Base-by-base conservation (phyloP, 2,329 filamentous ascomycete genomes). In the Monilinia vaccinii-corymbosi region DNA sequence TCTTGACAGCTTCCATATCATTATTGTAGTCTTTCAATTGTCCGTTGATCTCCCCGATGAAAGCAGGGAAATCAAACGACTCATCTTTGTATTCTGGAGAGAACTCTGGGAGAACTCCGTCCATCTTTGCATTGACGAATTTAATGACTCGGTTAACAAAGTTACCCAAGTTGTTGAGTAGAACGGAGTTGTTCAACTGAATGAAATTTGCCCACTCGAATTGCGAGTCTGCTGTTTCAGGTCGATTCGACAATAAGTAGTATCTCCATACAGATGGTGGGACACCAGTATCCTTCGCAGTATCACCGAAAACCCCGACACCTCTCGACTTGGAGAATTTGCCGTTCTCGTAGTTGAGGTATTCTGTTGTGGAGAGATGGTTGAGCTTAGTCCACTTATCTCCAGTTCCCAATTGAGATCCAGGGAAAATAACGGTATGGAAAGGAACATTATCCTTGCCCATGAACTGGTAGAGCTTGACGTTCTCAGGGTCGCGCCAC, bases 291-390 rank as follows among this genome's bases (percentile, higher is more conserved):
- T 95, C 86, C 74, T 88, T 88, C 50, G 90, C 92, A 69, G 89
- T 91, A 75, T 89, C 92, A 55, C 92, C 92, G 70, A 97, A 97
- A 1, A 97, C 92, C 69, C 92, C 92, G 42, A 97, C 83, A 36
- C 88, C 89, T 68, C 91, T 83, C 55, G 89, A 94, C 75, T 97
- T 97, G 72, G 87, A 92, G 77, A 97, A 97, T 73, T 97, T 97
- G 66, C 89, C 89, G 62, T 84, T 84, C 73, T 94, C 89, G 70
- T 94, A 94, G 76, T 93, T 92, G 65, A 94, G 79, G 69, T 94
- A 92, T 72, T 97, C 92, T 0, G 91, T 94, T 0, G 91, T 92
- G 10, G 89, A 94, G 55, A 97, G 81, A 70, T 91, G 89, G 75
- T 95, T 85, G 38, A 96, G 82, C 82, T 87, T 89, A 52, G 91